phyloP scores from a whole-genome alignment of 306 rosid species.

The Fragaria vesca region DNA sequence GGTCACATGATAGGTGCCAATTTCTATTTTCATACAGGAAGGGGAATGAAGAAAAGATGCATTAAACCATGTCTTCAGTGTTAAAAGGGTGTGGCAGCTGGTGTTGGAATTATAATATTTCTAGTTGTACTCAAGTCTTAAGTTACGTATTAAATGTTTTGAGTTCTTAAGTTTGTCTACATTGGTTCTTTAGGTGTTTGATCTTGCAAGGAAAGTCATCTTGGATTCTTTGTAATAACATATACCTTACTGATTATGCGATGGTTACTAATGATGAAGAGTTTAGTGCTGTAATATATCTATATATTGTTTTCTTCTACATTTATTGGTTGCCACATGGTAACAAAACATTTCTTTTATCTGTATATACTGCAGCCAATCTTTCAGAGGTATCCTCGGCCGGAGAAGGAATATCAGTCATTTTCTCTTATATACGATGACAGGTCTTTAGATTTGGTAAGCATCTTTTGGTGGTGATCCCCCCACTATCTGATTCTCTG shows the following conservation, averaged over 20 bases:
- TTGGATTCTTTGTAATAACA: neutral
- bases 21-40: neutral
- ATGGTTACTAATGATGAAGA: neutral
- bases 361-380: conserved; percentile 47
- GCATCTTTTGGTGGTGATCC: conserved; percentile 18
- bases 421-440: conserved; percentile 77
- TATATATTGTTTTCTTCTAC: neutral
- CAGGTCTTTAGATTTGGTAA: conserved; percentile 74
- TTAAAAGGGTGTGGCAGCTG: neutral
- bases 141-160: neutral
- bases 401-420: conserved; percentile 85
- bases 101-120: neutral
- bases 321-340: neutral
- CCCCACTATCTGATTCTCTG: conserved; percentile 5
- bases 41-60: neutral
- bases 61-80: neutral
- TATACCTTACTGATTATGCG: neutral
- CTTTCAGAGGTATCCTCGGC: conserved; percentile 80
- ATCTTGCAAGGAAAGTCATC: neutral
- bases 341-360: neutral
- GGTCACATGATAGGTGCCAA: neutral
- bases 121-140: neutral
- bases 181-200: neutral
- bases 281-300: neutral
- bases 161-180: neutral